These are phyloP conservation scores for Castanea sativa DNA, from an alignment of 306 rosid genomes.

Conservation along the genomic window DNA sequence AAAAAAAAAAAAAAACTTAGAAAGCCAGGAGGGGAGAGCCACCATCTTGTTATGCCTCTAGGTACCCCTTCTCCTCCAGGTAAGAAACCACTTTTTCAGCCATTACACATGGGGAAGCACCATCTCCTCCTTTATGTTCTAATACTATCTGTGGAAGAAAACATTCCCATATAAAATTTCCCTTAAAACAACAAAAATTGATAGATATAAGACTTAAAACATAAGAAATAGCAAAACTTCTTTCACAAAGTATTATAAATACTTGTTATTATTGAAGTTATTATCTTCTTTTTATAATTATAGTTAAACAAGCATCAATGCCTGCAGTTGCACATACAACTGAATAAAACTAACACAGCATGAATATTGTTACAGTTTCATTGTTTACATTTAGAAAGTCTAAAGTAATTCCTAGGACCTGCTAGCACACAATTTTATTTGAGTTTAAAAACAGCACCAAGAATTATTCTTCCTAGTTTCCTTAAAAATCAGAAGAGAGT, in stretches of 20 bases:
- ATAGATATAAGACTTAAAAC: background rate
- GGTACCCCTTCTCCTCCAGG: slow-evolving; percentile 61
- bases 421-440: background rate
- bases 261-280: background rate
- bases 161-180: background rate
- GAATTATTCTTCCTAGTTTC: background rate
- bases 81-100: slow-evolving; percentile 54
- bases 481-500: background rate
- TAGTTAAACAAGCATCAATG: background rate
- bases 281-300: background rate
- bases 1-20: background rate
- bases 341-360: background rate
- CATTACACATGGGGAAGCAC: slow-evolving; percentile 63
- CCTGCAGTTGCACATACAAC: background rate
- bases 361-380: background rate
- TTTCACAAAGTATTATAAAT: background rate
- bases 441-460: background rate
- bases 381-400: background rate
- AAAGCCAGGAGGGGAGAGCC: background rate
- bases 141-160: slow-evolving; percentile 46
- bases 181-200: background rate
- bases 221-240: background rate
- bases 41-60: slow-evolving; percentile 33
- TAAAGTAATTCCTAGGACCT: background rate
- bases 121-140: slow-evolving; percentile 33